phyloP scores from a whole-genome alignment of 164 flowering plant species.

The Hamamelis virginiana region DNA sequence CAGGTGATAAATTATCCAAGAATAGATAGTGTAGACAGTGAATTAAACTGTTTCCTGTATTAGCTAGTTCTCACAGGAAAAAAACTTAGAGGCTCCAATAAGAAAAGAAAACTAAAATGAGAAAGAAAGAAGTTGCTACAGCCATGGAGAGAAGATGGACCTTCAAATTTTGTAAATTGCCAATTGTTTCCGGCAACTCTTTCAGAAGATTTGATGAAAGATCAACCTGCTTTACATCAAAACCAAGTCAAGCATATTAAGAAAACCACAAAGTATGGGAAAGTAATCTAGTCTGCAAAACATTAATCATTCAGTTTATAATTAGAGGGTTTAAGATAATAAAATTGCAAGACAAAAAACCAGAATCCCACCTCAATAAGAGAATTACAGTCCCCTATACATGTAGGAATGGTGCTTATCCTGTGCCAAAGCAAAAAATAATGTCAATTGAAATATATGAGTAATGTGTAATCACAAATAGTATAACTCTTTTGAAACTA shows the following conservation, averaged over 20 bases:
- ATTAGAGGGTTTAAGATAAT: background rate
- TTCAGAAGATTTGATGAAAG: constrained; percentile 75
- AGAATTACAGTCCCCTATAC: constrained; percentile 46
- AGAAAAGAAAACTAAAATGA: background rate
- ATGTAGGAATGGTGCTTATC: constrained; percentile 36
- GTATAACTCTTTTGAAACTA: too few relatives aligned
- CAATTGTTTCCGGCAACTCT: constrained; percentile 67
- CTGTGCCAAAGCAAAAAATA: constrained; percentile 30
- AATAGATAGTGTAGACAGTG: too few relatives aligned
- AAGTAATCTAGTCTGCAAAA: background rate
- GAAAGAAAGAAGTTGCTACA: background rate
- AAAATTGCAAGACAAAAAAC: background rate
- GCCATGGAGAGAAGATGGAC: constrained; percentile 22
- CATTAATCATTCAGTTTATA: background rate
- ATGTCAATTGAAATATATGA: background rate
- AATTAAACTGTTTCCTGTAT: too few relatives aligned
- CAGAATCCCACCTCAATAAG: constrained; percentile 46
- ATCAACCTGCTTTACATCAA: constrained; percentile 55
- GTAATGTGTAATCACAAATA: background rate
- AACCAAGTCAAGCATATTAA: constrained; percentile 1
- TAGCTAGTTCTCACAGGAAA: background rate
- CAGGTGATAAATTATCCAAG: too few relatives aligned
- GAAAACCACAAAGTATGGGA: background rate
- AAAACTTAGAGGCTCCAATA: background rate
- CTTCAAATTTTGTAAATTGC: constrained; percentile 60